Evolutionary conservation across 257 asterid species (phyloP), one percentile per base, ranked within the genome.

Genomic region (Jasminum sambac): DNA sequence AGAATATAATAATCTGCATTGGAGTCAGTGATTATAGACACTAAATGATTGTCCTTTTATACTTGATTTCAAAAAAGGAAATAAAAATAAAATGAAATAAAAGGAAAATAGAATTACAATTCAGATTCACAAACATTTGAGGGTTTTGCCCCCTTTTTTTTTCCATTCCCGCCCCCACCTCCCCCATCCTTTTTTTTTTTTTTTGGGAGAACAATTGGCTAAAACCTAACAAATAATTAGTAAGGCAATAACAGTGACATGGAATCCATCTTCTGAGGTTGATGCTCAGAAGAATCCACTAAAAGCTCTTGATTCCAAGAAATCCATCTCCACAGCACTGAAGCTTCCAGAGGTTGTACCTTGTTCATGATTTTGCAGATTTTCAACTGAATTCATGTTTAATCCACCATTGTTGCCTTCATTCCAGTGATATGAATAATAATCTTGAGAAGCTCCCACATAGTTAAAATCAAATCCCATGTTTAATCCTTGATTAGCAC

Each of bases 311-410:
- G 36, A 14, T 55, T 84, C 79, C 40, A 79, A 68, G 72, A 71
- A 74, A 66, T 78, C 82, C 76, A 25, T 64, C n/a, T 62, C 74
- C 65, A 67, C 78, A 39, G 50, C 37, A 30, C 36, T 30, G 36
- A 1, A 30, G n/a, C 65, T 72, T 0, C 67, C 39, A 48, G 77
- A 37, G n/a, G 63, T 37, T 8, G 41, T 34, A 14, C 13, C 57
- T 60, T 59, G 72, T 67, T 69, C 62, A 55, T 21, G 59, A 37
- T 23, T 64, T 75, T 62, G 44, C 75, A 66, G 25, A 48, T n/a
- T 68, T 50, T 11, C 2, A 17, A 8, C 17, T 50, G 59, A n/a
- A n/a, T 50, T 50, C 38, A 23, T 37, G 16, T 38, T 62, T n/a
- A n/a, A n/a, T 37, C 17, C 57, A 36, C 75, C 73, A 55, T 44